Evolutionary conservation across 1,284 basidiomycete genomes (phyloP), one percentile per base, ranked within the genome.

Genomic region (Ustilago hordei): DNA sequence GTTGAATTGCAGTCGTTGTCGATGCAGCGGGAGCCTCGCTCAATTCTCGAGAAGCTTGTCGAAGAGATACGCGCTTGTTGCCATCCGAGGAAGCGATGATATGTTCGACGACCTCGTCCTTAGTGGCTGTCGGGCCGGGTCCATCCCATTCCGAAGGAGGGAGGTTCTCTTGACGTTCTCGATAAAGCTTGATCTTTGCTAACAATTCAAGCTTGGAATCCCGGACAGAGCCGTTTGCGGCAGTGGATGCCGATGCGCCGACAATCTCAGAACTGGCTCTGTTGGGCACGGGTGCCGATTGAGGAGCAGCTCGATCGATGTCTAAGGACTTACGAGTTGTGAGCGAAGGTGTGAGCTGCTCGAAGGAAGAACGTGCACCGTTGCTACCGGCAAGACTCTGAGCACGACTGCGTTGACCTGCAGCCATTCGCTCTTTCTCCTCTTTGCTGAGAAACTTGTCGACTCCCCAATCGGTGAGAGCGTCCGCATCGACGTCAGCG

Each of bases 361-460:
- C 69, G 23, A 68, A 61, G 19, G 69, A 73, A 7, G 66, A 41
- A 8, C 69, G 61, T 11, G 35, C 45, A 11, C 36, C 45, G 15
- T 38, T 54, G 56, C 63, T 69, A n/a, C 62, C 69, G 9, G 67
- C 75, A 9, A 78, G 31, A 58, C 76, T 76, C 19, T 73, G 70
- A 34, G 76, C 69, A 23, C 76, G 65, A 45, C 66, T 70, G 38
- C 73, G 60, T 36, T 62, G 61, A 8, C 78, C 79, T 28, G 58
- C 58, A 23, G 64, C 63, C 38, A 81, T 69, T 15, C 64, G 62
- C 5, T 80, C 78, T 32, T 67, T 58, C 34, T 75, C 78, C 17
- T 81, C 81, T 39, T 63, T 69, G 58, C 68, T 77, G 41, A 83
- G 73, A 54, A 82, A 83, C 60, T 82, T 83, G 55, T 83, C 81